phyloP scores from a whole-genome alignment of 345 rosid genomes.

The Stellera chamaejasme region DNA sequence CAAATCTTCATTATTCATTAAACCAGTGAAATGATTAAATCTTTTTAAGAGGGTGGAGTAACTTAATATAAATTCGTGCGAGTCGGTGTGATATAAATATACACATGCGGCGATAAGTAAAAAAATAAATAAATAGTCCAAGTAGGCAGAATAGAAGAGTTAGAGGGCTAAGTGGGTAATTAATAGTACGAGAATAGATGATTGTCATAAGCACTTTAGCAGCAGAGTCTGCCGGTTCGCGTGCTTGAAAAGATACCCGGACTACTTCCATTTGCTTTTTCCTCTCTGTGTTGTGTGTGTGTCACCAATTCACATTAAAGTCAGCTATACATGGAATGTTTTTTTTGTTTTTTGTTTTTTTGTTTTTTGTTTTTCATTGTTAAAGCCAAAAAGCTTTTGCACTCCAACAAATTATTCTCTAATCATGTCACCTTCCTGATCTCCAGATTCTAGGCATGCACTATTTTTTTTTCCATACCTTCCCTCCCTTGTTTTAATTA shows the following conservation, averaged over 20 bases:
- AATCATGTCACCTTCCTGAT: background rate
- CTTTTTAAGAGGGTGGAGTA: too few relatives aligned
- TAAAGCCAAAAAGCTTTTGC: conserved; percentile 2
- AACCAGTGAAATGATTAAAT: too few relatives aligned
- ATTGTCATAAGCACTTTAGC: conserved; percentile 4
- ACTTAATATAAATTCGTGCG: too few relatives aligned
- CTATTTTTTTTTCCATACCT: too few relatives aligned
- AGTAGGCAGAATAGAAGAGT: conserved; percentile 13
- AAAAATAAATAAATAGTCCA: background rate
- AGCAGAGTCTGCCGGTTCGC: conserved; percentile 13
- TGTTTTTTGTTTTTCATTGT: too few relatives aligned
- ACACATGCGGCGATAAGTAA: too few relatives aligned
- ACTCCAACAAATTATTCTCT: conserved; percentile 4
- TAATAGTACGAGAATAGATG: too few relatives aligned
- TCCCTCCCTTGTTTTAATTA: too few relatives aligned
- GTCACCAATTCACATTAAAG: background rate
- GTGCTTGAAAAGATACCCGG: conserved; percentile 16
- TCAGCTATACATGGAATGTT: background rate
- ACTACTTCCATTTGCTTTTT: too few relatives aligned
- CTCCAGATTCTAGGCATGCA: background rate
- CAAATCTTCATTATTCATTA: too few relatives aligned
- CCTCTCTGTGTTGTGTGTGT: too few relatives aligned
- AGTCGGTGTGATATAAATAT: background rate
- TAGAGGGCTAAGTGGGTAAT: conserved; percentile 23
- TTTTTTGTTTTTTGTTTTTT: too few relatives aligned